Base-by-base conservation (phyloP, 2,329 filamentous ascomycete species). In the Pseudomassariella vexata region DNA sequence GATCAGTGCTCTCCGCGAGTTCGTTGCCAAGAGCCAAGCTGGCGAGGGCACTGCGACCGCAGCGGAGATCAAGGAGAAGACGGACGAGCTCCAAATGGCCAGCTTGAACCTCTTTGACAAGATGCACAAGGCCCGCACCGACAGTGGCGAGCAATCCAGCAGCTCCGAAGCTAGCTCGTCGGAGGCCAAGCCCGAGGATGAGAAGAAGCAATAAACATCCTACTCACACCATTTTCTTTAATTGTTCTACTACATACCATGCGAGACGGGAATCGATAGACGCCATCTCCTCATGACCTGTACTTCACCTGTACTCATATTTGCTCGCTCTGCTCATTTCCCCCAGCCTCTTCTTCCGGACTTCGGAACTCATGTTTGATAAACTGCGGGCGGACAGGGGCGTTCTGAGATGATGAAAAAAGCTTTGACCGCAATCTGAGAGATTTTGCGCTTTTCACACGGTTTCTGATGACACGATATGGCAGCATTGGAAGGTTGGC, bases 71-170 rank as follows among this genome's bases (percentile, higher is more conserved):
- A 96, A 96, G 85, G 79, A 86, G 71, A 95, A 95, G 86, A 94
- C 86, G 53, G 92, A 96, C 48, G 90, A 95, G 67, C 85, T 98
- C 58, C 92, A 96, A 73, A 85, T 84, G 62, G 86, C 90, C 49
- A 90, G 84, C 66, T 73, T 98, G 68, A 94, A 85, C 69, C 81
- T 96, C 56, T 96, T 98, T 65, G 92, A 96, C 73, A 95, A 96
- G 84, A 95, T 98, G 86, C 90, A 98, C 85, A 94, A 94, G 76
- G 87, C 90, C 49, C 82, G 86, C 52, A 62, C 67, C 49, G 84
- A 89, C 70, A 71, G 70, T 49, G 62, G 69, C 55, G 63, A 76
- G 57, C 65, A 74, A 54, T 45, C 57, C 50, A 64, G 50, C 48
- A 62, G 52, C 59, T 50, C 66, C 52, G 63, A 69, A 57, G 56